Base-by-base conservation (phyloP, 2,329 filamentous ascomycete species). In the Neonectria neomacrospora region DNA sequence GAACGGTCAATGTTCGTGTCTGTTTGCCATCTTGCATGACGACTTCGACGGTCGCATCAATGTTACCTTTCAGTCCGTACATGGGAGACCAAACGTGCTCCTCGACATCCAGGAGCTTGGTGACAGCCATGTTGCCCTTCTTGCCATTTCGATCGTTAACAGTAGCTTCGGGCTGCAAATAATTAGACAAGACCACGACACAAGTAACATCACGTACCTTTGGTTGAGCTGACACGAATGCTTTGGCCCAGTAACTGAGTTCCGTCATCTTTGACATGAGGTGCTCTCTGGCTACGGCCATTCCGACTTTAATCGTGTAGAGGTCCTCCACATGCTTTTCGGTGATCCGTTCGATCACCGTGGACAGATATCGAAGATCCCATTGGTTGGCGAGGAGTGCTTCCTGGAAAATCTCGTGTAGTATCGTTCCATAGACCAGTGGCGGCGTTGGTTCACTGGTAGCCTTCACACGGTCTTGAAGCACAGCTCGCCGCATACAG, bases 41-140 rank as follows among this genome's bases (percentile, higher is more conserved):
- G 16, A 96, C 91, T 80, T 99, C 93, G 1, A 99, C 92, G 0
- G 96, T 98, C 28, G 96, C 96, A 79, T 99, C 96, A 63, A 99
- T 96, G 71, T 98, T 99, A 30, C 96, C 96, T 77, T 99, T 99
- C 16, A 99, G 83, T 0, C 96, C 96, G 75, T 97, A 99, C 88
- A 94, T 95, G 0, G 96, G 96, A 7, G 95, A 98, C 96, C 96
- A 99, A 28, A 99, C 90, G 75, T 98, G 96, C 77, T 99, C 96
- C 76, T 99, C 96, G 10, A 99, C 92, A 75, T 98, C 96, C 14
- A 99, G 89, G 28, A 99, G 83, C 75, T 98, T 99, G 73, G 90
- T 96, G 70, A 99, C 90, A 70, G 92, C 94, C 86, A 98, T 90
- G 61, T 86, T 90, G 11, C 91, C 88, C 68, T 90, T 91, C 56